These are phyloP conservation scores for Conticribra weissflogii DNA, from an alignment of 108 stramenopile species.

Conservation along the genomic window DNA sequence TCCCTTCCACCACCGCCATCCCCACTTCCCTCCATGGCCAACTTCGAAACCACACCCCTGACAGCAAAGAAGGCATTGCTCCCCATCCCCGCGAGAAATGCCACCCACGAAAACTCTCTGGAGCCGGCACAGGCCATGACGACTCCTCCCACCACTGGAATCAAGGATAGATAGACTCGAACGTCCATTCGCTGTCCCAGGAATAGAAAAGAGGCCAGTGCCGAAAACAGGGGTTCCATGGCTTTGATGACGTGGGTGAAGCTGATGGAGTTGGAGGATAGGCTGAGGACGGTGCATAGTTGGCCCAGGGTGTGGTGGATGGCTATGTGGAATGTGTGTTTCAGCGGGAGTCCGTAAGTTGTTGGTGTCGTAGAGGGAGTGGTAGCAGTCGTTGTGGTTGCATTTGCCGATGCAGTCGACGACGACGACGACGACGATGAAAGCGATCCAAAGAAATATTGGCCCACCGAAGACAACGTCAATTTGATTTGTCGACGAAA, in stretches of 20 bases:
- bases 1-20: not conserved
- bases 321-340: constrained; percentile 36
- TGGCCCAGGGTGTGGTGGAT: constrained; percentile 69
- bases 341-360: not conserved
- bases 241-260: constrained; percentile 70
- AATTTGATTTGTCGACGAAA: no score
- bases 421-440: no score
- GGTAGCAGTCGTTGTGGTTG: not conserved
- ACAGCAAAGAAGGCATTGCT: constrained; percentile 71
- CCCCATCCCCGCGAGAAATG: constrained; percentile 71
- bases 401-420: no score
- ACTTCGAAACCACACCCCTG: constrained; percentile 68
- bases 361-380: not conserved
- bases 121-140: constrained; percentile 49
- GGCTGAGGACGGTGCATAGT: constrained; percentile 44
- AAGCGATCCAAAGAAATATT: no score
- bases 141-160: constrained; percentile 65
- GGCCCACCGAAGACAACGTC: not conserved
- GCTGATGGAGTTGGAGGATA: constrained; percentile 51
- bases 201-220: constrained; percentile 29
- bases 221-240: constrained; percentile 61
- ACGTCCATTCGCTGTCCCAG: constrained; percentile 47
- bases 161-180: constrained; percentile 46
- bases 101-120: constrained; percentile 42
- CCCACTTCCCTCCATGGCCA: constrained; percentile 42